These are phyloP conservation scores for Echium plantagineum DNA, from an alignment of 257 asterid genomes.

Conservation along the genomic window DNA sequence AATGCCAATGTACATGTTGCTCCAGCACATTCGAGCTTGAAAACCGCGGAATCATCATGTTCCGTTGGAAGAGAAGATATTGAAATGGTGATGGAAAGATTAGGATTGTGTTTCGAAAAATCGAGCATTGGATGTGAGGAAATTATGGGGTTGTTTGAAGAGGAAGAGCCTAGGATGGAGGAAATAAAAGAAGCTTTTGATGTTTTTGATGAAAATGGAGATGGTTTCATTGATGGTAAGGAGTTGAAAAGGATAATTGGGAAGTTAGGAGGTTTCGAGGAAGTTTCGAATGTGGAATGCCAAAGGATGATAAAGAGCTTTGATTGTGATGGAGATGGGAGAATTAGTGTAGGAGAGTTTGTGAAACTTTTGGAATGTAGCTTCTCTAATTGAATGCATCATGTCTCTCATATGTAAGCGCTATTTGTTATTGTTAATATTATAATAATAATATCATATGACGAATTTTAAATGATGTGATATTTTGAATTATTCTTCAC, in stretches of 20 bases:
- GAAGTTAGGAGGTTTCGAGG: constrained; percentile 35
- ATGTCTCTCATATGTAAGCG: no score
- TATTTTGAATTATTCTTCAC: no score
- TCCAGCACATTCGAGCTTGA: no score
- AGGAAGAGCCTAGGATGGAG: constrained; percentile 23
- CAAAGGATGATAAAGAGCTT: constrained; percentile 36
- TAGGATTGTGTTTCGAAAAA: constrained; percentile 17
- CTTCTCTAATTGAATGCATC: constrained; percentile 1
- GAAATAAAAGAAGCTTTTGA: constrained; percentile 44
- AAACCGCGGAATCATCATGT: no score
- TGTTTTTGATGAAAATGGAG: constrained; percentile 35
- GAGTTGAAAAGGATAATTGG: constrained; percentile 29
- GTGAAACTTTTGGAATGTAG: constrained; percentile 38
- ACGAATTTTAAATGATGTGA: no score
- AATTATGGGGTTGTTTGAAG: constrained; percentile 26
- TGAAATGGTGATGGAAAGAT: constrained; percentile 24
- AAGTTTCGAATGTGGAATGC: constrained; percentile 20
- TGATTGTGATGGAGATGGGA: constrained; percentile 38
- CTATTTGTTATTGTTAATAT: no score
- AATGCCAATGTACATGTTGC: no score
- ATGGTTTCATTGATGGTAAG: constrained; percentile 41
- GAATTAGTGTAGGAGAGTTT: constrained; percentile 43
- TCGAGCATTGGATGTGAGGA: constrained; percentile 6
- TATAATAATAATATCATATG: no score
- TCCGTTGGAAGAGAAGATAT: constrained; percentile 11